Evolutionary conservation across 345 rosid species (phyloP), one percentile per base, ranked within the genome.

Genomic region (Eutrema heterophyllum): DNA sequence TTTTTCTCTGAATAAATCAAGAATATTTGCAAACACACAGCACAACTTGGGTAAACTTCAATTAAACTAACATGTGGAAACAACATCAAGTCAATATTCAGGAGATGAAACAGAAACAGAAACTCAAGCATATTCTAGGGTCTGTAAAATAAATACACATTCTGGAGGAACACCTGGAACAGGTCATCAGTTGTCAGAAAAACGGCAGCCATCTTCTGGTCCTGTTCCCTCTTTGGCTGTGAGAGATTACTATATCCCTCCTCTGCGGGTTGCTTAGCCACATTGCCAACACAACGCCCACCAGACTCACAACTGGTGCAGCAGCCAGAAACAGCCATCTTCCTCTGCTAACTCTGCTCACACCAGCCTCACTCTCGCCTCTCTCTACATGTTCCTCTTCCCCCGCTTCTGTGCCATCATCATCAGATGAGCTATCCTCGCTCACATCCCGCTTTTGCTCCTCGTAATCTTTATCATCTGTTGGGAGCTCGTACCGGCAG

Each of bases 401-500:
- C 76, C 86, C 92, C 29, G 61, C 71, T 29, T 76, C 88, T 66
- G 81, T 84, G 39, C 81, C 81, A 62, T 50, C 78, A 59, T 74
- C 78, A 7, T 74, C 74, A 11, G 80, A 80, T 78, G 81, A 79
- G 82, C 83, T 76, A 48, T 82, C 89, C 35, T 81, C 78, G 21
- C 60, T 81, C 29, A 39, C 84, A 70, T 80, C 80, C 39, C 32
- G 87, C 84, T 88, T 89, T 63, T 84, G 69, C 57, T 85, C 93
- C 78, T 91, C 96, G 35, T 94, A 91, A 32, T 94, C 96, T 58
- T 67, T 78, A 74, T 91, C 96, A 64, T 89, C 98, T 14, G 95
- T 94, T 30, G 97, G 98, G 65, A 91, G 93, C 80, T 91, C 97
- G 57, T 81, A 89, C 39, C 97, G 90, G 53, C 98, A 94, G 26